Conservation (phyloP, 163 green algal genomes). For the Coccomyxa subellipsoidea region DNA sequence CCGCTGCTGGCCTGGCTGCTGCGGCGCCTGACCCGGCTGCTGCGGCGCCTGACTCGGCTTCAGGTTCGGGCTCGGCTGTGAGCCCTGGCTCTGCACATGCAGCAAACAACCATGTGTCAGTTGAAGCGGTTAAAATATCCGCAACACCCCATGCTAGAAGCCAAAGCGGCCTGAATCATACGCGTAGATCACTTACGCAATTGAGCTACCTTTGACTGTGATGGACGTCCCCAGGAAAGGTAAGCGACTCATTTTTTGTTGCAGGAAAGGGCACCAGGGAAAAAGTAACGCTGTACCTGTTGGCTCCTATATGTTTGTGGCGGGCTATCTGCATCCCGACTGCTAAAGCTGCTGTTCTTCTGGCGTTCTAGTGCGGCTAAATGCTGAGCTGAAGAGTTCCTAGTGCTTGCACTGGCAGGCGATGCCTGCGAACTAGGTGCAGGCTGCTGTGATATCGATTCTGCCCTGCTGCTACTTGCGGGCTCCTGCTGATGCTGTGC, state of each 20-base stretch:
- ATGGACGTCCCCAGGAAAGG: too few relatives aligned
- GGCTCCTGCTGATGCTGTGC: not conserved
- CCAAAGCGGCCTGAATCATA: too few relatives aligned
- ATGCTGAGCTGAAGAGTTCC: not conserved
- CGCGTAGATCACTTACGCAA: too few relatives aligned
- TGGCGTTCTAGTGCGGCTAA: not conserved
- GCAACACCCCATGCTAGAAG: too few relatives aligned
- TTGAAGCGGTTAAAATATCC: too few relatives aligned
- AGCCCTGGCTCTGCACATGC: not conserved
- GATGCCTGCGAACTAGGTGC: not conserved
- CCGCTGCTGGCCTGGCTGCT: not conserved
- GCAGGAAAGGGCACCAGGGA: not conserved
- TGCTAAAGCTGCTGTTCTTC: constrained; percentile 10
- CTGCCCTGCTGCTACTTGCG: not conserved
- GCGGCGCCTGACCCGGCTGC: not conserved
- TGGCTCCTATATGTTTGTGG: not conserved
- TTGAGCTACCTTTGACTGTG: too few relatives aligned
- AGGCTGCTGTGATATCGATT: not conserved
- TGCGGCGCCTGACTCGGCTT: not conserved
- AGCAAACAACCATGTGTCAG: too few relatives aligned
- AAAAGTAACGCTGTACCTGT: not conserved
- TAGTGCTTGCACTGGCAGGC: not conserved
- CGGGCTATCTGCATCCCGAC: not conserved
- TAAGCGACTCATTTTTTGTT: too few relatives aligned
- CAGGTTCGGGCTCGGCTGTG: not conserved